phyloP scores from a whole-genome alignment of 2,329 filamentous ascomycete genomes.

The Parafenestella ontariensis region DNA sequence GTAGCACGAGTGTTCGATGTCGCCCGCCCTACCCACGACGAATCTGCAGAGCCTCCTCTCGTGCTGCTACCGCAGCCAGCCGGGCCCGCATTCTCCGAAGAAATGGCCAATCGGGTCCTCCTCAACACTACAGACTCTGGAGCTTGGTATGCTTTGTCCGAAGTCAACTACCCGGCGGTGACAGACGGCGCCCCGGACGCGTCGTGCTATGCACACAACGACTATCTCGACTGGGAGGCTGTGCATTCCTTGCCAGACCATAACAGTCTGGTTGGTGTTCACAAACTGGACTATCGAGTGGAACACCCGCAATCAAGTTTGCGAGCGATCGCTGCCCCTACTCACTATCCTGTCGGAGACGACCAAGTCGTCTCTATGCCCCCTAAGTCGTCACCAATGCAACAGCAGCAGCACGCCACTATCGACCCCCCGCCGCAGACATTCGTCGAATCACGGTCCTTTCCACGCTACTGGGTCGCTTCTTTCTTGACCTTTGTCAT shows the following conservation, averaged over 20 bases:
- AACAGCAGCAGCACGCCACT: slow-evolving; percentile 21
- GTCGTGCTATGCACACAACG: slow-evolving; percentile 58
- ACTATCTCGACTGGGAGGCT: slow-evolving; percentile 35
- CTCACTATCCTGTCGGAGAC: slow-evolving; percentile 26
- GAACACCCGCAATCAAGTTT: slow-evolving; percentile 28
- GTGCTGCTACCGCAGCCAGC: slow-evolving; percentile 86
- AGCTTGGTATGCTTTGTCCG: slow-evolving; percentile 93
- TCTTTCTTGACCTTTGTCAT: slow-evolving; percentile 17
- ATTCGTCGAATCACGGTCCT: slow-evolving; percentile 19
- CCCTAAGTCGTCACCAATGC: slow-evolving; percentile 26
- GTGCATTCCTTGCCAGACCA: slow-evolving; percentile 39
- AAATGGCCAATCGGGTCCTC: slow-evolving; percentile 64
- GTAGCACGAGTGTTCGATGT: slow-evolving; percentile 91
- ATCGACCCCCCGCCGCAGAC: slow-evolving; percentile 29
- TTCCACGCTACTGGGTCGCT: slow-evolving; percentile 10
- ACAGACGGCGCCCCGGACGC: slow-evolving; percentile 70
- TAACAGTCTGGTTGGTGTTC: slow-evolving; percentile 49
- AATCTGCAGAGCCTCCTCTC: slow-evolving; percentile 74
- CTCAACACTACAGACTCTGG: slow-evolving; percentile 86
- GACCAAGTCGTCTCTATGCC: slow-evolving; percentile 28
- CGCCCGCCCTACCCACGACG: slow-evolving; percentile 73
- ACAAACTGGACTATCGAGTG: slow-evolving; percentile 41
- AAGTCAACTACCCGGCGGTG: slow-evolving; percentile 82
- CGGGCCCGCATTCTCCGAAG: slow-evolving; percentile 61
- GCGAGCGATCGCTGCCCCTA: slow-evolving; percentile 36